Percentiles rank a stretch among this genome's conserved stretches.
Conservation (phyloP, 148 eudicot genomes). For the Silene latifolia region DNA sequence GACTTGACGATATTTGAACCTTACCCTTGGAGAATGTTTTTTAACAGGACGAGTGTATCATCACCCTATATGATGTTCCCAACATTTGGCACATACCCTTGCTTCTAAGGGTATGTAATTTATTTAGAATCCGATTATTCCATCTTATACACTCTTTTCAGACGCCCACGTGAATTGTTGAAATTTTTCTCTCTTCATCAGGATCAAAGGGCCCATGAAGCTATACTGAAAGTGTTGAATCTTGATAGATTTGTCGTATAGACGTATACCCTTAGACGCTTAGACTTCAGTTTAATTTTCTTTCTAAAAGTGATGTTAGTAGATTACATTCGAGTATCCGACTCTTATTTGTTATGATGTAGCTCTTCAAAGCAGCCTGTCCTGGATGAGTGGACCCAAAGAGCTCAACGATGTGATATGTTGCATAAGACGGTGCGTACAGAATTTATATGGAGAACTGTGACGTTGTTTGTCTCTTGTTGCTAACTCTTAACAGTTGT, state of each 20-base stretch:
- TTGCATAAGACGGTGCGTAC: slow-evolving; percentile 63
- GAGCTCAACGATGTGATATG: slow-evolving; percentile 62
- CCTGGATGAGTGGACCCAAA: slow-evolving; percentile 72
- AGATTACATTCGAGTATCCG: neutral
- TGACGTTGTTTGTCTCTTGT: neutral
- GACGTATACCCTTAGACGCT: no score
- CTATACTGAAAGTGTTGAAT: slow-evolving; percentile 77
- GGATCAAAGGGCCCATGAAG: slow-evolving; percentile 96
- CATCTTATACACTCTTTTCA: slow-evolving; percentile 2
- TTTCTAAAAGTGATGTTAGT: neutral
- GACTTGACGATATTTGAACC: neutral
- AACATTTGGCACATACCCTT: slow-evolving; percentile 96
- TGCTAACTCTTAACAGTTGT: neutral
- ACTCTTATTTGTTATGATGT: slow-evolving; percentile 4
- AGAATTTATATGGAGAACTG: neutral
- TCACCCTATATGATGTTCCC: slow-evolving; percentile 83
- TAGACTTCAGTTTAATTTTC: slow-evolving; percentile 5
- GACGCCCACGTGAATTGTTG: slow-evolving; percentile 6
- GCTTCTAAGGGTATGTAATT: slow-evolving; percentile 67
- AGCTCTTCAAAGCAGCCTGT: slow-evolving; percentile 64
- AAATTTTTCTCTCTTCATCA: slow-evolving; percentile 27
- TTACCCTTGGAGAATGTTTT: slow-evolving; percentile 8
- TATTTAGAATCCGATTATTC: neutral
- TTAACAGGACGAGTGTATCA: slow-evolving; percentile 57
- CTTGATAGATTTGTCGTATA: slow-evolving; percentile 57